phyloP scores from a whole-genome alignment of 192 early-diverging fungal genomes.

The Podila clonocystis region DNA sequence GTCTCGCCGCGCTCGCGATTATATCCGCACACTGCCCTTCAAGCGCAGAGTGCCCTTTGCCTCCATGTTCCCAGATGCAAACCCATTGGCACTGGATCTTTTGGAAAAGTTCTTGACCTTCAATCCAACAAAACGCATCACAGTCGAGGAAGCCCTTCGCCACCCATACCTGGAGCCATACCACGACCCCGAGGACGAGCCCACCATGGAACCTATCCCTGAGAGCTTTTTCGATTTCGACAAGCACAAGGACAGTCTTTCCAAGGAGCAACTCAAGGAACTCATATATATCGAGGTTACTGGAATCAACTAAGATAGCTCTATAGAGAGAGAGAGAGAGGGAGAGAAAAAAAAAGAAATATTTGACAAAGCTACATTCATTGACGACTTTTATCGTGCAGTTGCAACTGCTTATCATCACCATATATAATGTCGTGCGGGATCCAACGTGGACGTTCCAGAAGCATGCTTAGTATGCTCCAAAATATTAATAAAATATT shows the following conservation, averaged over 20 bases:
- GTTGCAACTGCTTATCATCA: too few relatives aligned
- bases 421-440: too few relatives aligned
- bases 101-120: constrained; percentile 89
- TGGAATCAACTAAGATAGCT: constrained; percentile 20
- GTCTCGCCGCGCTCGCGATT: constrained; percentile 86
- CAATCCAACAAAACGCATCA: constrained; percentile 88
- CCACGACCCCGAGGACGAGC: constrained; percentile 83
- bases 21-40: constrained; percentile 89
- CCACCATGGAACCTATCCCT: constrained; percentile 75
- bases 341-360: too few relatives aligned
- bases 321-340: too few relatives aligned
- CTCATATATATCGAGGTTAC: constrained; percentile 50
- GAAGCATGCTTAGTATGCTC: too few relatives aligned
- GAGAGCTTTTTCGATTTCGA: constrained; percentile 89
- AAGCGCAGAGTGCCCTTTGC: constrained; percentile 85
- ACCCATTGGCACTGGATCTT: constrained; percentile 88
- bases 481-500: too few relatives aligned
- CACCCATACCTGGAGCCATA: constrained; percentile 91
- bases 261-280: constrained; percentile 81
- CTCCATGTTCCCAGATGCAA: constrained; percentile 88
- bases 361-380: too few relatives aligned
- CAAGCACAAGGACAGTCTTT: constrained; percentile 83
- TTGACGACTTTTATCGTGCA: too few relatives aligned
- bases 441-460: too few relatives aligned
- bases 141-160: constrained; percentile 87